Conservation (phyloP, 352 stramenopile species). For the Phytophthora sp. region DNA sequence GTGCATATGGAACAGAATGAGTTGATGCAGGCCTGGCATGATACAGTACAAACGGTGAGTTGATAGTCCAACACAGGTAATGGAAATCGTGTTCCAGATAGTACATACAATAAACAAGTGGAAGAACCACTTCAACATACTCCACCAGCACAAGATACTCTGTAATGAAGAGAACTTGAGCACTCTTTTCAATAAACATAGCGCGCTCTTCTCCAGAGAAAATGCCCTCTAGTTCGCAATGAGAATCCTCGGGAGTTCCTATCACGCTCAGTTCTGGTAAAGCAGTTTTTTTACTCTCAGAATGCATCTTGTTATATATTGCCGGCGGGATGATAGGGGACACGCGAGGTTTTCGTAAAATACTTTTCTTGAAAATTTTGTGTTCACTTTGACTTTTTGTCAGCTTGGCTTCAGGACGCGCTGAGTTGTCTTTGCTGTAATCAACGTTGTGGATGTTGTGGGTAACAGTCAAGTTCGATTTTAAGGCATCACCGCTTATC, state of each 20-base stretch:
- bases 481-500: too few relatives aligned
- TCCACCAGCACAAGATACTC: constrained; percentile 51
- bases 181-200: constrained; percentile 29
- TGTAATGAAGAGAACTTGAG: constrained; percentile 36
- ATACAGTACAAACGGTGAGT: neutral
- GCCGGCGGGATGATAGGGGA: neutral
- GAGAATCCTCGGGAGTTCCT: too few relatives aligned
- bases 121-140: constrained; percentile 46
- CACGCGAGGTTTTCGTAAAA: constrained; percentile 3
- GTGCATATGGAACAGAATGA: constrained; percentile 26
- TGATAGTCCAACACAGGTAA: too few relatives aligned
- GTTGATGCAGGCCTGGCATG: constrained; percentile 10
- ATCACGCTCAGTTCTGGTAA: too few relatives aligned
- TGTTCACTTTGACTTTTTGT: too few relatives aligned
- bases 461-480: too few relatives aligned
- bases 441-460: neutral
- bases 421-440: neutral
- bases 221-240: constrained; percentile 3
- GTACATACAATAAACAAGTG: constrained; percentile 38
- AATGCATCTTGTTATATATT: neutral
- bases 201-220: constrained; percentile 18
- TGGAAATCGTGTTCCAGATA: too few relatives aligned
- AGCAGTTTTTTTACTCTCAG: too few relatives aligned
- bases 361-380: too few relatives aligned
- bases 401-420: too few relatives aligned